Conservation (phyloP, 306 rosid genomes). For the Medicago ruthenica region DNA sequence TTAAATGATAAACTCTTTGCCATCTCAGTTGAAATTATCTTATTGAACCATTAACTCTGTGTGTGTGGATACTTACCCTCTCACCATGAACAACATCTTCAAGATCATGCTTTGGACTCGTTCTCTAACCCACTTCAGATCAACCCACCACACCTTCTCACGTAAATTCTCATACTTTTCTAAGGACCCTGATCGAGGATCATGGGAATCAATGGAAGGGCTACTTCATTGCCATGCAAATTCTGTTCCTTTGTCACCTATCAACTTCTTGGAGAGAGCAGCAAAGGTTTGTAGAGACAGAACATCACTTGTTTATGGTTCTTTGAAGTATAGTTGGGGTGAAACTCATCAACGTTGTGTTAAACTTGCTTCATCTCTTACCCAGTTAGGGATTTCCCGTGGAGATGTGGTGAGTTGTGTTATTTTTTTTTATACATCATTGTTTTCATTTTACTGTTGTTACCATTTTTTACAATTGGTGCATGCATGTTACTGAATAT, state of each 20-base stretch:
- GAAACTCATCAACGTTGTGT: conserved; percentile 74
- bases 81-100: conserved; percentile 46
- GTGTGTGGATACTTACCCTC: too few species aligned
- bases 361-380: conserved; percentile 70
- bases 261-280: conserved; percentile 79
- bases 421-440: background rate
- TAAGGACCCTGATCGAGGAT: conserved; percentile 37
- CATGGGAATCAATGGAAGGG: conserved; percentile 74
- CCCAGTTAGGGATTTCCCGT: conserved; percentile 70
- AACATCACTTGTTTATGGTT: conserved; percentile 71
- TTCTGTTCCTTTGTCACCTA: conserved; percentile 70
- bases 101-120: conserved; percentile 38
- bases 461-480: background rate
- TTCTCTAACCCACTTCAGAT: conserved; percentile 23
- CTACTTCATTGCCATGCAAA: conserved; percentile 70
- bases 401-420: conserved; percentile 71
- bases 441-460: background rate
- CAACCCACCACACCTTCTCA: background rate
- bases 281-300: conserved; percentile 62
- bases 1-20: background rate
- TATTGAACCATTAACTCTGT: background rate
- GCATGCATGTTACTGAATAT: too few species aligned
- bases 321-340: conserved; percentile 61
- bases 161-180: conserved; percentile 38
- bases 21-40: background rate